phyloP scores from a whole-genome alignment of 495 filamentous ascomycete genomes.

The Neurospora sp. region DNA sequence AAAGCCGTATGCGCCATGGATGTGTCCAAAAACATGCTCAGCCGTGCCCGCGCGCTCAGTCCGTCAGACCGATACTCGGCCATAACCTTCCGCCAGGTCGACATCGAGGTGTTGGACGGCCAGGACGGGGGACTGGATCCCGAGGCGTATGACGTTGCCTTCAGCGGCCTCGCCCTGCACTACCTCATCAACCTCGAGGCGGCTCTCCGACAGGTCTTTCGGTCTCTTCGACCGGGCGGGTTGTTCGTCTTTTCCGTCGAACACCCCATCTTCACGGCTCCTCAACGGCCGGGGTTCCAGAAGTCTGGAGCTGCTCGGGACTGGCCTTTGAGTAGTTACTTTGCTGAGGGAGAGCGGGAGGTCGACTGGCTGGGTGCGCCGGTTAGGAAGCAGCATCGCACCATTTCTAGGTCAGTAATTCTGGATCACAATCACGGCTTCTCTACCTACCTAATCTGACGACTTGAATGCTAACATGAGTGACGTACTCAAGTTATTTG shows the following conservation, averaged over 20 bases:
- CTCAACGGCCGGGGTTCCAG: slow-evolving; percentile 13
- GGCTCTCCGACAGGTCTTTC: background rate
- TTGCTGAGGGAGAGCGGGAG: slow-evolving; percentile 21
- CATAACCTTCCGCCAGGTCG: slow-evolving; percentile 18
- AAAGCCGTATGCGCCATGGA: slow-evolving; percentile 22
- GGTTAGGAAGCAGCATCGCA: slow-evolving; percentile 29
- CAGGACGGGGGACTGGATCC: slow-evolving; percentile 4
- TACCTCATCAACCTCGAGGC: slow-evolving; percentile 19
- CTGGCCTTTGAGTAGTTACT: slow-evolving; percentile 29
- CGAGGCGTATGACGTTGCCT: slow-evolving; percentile 19
- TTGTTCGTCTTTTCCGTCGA: slow-evolving; percentile 26
- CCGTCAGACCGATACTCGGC: slow-evolving; percentile 4
- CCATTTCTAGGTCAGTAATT: slow-evolving; percentile 4
- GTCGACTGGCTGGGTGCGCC: slow-evolving; percentile 24
- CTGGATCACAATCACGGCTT: no score
- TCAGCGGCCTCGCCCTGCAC: slow-evolving; percentile 27
- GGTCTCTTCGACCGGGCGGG: background rate
- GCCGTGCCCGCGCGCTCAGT: slow-evolving; percentile 18
- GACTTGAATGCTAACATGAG: background rate
- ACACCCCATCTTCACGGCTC: slow-evolving; percentile 30
- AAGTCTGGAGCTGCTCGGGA: slow-evolving; percentile 11
- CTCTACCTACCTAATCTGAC: background rate
- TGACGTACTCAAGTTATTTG: background rate
- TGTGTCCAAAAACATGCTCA: slow-evolving; percentile 27
- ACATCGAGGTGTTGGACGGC: slow-evolving; percentile 14